Evolutionary conservation across 768 basidiomycete species (phyloP), one percentile per base, ranked within the genome.

Genomic region (Infundibulicybe gibba): DNA sequence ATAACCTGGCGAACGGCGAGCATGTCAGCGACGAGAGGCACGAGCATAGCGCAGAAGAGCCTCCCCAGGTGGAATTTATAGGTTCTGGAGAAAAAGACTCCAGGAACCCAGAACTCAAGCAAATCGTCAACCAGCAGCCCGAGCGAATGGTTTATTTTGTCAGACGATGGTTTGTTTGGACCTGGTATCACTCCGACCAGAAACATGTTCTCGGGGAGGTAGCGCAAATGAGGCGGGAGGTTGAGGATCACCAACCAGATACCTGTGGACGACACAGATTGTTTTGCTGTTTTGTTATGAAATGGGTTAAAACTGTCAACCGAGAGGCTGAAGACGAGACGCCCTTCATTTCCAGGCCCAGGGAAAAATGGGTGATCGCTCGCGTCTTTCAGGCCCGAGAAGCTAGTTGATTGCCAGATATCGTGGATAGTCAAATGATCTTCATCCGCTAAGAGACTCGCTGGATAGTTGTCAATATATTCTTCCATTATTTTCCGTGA

Each of bases 161-260:
- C 47, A 1, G 54, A 51, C 1, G 54, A 56, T 2, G 71, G 69
- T 31, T 71, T 61, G 2, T 58, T 46, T 0, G 70, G 72, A 0
- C 72, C 71, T 6, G 70, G 68, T 20, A 74, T 69, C 25, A 77
- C 52, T 0, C 67, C 74, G 0, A 59, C 71, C 0, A 74, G 54
- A 45, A 59, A 74, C 49, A 76, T 58, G 45, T 75, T 75, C 44
- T 73, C 60, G 0, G 54, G 52, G 8, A 61, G 59, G 48, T 68
- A 71, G 3, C 60, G 50, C 1, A 64, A 44, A 17, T 64, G 50
- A 0, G 54, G 56, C 0, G 69, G 70, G 0, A 76, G 59, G 41
- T 73, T 73, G 6, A 71, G 53, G 14, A 61, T 52, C 5, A 63
- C 59, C 3, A 61, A 41, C 52, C 56, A 66, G 16, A 64, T 59